Base-by-base conservation (phyloP, 2,329 filamentous ascomycete species). In the Trichoderma guizhouense region DNA sequence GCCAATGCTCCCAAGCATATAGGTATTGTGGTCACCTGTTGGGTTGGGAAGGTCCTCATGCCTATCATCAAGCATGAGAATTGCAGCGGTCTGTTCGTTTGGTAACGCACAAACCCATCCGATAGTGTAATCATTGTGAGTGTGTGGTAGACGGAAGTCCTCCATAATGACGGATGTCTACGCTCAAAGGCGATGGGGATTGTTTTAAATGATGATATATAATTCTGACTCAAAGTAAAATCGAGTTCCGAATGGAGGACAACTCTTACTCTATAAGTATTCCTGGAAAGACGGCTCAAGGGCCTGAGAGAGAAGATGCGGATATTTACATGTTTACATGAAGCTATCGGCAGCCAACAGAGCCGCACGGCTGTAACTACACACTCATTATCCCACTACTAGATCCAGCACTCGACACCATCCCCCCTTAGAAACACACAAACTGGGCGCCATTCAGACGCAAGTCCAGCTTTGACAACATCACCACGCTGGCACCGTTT, bases 1-100 rank as follows among this genome's bases (percentile, higher is more conserved):
- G 0, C 75, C 73, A 36, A 81, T 76, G 4, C 64, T 63, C 5
- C 79, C 78, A 0, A 78, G 60, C 1, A 70, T 77, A 65, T 81
- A 81, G 0, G 71, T 26, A 34, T 73, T 73, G 14, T 34, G 11
- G 34, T 73, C 72, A 76, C 74, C 14, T 72, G 21, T 0, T 8
- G 43, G 2, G 61, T 30, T n/a, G 7, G 11, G 53, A 15, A 61
- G 55, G 32, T 47, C 57, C 14, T 61, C 14, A 53, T 76, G 71
- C n/a, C 36, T 39, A n/a, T 76, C 65, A 21, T 78, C 74, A 3
- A 77, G 72, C 67, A 77, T 75, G 18, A 32, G 53, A 14, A 61
- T 58, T 0, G 76, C 75, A 2, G 76, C 76, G 24, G 74, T 72
- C 34, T 69, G 72, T 32, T 79, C 77, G 5, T 72, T 71, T 5